phyloP scores from a whole-genome alignment of 352 stramenopile species.

The Thraustotheca clavata region DNA sequence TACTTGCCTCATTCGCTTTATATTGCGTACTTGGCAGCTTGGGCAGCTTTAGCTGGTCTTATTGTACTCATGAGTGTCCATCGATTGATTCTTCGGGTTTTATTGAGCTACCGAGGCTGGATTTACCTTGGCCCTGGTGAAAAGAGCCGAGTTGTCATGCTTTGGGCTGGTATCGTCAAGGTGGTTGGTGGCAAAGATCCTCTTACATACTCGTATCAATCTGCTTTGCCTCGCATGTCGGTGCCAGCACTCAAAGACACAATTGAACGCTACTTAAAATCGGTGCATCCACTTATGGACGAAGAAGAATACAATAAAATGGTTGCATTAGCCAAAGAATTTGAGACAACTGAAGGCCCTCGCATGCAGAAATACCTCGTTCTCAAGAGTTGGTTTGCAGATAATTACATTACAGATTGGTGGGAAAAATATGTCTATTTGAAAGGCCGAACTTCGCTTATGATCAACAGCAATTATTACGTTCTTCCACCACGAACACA shows the following conservation, averaged over 20 bases:
- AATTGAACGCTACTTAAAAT: conserved; percentile 86
- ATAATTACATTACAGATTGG: conserved; percentile 87
- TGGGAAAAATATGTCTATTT: conserved; percentile 89
- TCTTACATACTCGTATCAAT: conserved; percentile 88
- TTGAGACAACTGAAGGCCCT: conserved; percentile 79
- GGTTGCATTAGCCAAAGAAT: conserved; percentile 75
- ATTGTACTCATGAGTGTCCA: conserved; percentile 80
- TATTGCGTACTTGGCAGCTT: conserved; percentile 76
- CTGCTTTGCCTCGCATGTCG: conserved; percentile 85
- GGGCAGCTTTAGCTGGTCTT: conserved; percentile 68
- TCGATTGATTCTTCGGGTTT: conserved; percentile 63
- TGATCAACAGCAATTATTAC: conserved; percentile 92
- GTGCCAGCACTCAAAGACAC: conserved; percentile 91
- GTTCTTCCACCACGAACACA: conserved; percentile 68
- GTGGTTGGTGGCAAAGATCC: conserved; percentile 68
- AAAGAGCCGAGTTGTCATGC: conserved; percentile 52
- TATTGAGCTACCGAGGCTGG: conserved; percentile 85
- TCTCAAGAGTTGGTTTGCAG: conserved; percentile 84
- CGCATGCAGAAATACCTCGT: conserved; percentile 88
- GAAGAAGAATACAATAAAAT: conserved; percentile 82
- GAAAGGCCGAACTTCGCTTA: conserved; percentile 77
- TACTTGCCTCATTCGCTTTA: conserved; percentile 60
- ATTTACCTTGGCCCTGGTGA: conserved; percentile 68
- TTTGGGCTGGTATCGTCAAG: conserved; percentile 76
- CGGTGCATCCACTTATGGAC: conserved; percentile 84